Evolutionary conservation across 192 early-diverging fungal genomes (phyloP), one percentile per base, ranked within the genome.

Genomic region (Martensiomyces pterosporus): DNA sequence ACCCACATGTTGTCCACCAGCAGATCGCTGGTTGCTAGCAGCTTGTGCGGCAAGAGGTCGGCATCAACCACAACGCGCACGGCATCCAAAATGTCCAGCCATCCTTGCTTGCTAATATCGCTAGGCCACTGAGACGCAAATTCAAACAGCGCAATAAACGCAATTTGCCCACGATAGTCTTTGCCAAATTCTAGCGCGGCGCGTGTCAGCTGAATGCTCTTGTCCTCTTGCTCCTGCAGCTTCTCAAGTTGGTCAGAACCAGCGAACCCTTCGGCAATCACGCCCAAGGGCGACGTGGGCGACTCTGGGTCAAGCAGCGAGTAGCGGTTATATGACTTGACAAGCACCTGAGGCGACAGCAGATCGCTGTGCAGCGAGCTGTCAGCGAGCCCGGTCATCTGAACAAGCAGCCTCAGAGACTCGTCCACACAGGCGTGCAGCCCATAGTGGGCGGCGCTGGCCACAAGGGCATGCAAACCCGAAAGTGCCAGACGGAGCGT

Each of bases 141-240:
- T 23, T 59, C 84, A 67, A 97, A 90, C 48, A 92, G 76, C n/a
- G 94, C 76, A 5, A 94, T 86, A 34, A 90, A 79, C 4, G 91
- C 92, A 40, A 94, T 72, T 69, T 97, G 93, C n/a, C 86, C 87
- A 34, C 85, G 83, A 52, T 88, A 89, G 52, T 87, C 90, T 27
- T 82, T 75, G 44, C 94, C 94, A 80, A 99, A 88, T 29, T 92
- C 87, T 16, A 94, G 80, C 0, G 85, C 78, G 34, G 80, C 53
- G 26, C 82, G 75, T 12, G 85, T 85, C 12, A 90, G 46, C 43
- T 64, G 59, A 12, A 63, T 47, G 4, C 59, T 52, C 19, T 29
- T 26, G 1, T 47, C 34, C 14, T 66, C 59, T 29, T 64, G 60
- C 53, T 63, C 60, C 23, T 64, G 67, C 21, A 66, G 63, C 32